Evolutionary conservation across 306 rosid species (phyloP).

Genomic region (Cucurbita argyrosperma): DNA sequence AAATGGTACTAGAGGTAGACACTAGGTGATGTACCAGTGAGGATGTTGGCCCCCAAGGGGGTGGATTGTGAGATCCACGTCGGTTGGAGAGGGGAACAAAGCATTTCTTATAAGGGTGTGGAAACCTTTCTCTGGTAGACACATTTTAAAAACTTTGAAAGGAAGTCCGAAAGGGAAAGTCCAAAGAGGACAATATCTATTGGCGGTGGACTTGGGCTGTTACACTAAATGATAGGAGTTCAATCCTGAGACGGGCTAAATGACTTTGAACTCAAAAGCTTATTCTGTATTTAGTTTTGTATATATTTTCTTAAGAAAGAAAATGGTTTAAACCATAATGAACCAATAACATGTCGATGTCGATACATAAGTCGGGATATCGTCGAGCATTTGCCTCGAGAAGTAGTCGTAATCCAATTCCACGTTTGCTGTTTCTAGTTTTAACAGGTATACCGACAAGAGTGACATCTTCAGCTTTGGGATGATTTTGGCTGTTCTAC

Average conservation of each 20-base stretch:
- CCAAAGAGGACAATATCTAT: too few relatives aligned
- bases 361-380: not conserved
- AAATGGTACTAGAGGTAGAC: too few relatives aligned
- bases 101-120: too few relatives aligned
- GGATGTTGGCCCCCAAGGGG: too few relatives aligned
- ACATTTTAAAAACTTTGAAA: too few relatives aligned
- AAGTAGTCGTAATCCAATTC: not conserved
- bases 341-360: not conserved
- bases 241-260: not conserved
- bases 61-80: too few relatives aligned
- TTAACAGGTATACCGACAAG: slow-evolving; percentile 71
- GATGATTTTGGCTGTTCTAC: slow-evolving; percentile 59
- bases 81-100: too few relatives aligned
- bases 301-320: not conserved
- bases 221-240: not conserved
- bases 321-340: not conserved
- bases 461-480: slow-evolving; percentile 95
- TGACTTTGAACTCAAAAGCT: not conserved
- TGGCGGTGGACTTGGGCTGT: too few relatives aligned
- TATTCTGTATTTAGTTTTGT: not conserved
- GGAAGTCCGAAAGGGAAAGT: too few relatives aligned
- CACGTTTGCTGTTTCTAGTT: slow-evolving; percentile 3
- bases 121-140: too few relatives aligned
- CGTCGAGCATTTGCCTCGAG: not conserved
- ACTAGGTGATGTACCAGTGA: too few relatives aligned